Conservation (phyloP, 805 yeast genomes). For the Maudiozyma bulderi region DNA sequence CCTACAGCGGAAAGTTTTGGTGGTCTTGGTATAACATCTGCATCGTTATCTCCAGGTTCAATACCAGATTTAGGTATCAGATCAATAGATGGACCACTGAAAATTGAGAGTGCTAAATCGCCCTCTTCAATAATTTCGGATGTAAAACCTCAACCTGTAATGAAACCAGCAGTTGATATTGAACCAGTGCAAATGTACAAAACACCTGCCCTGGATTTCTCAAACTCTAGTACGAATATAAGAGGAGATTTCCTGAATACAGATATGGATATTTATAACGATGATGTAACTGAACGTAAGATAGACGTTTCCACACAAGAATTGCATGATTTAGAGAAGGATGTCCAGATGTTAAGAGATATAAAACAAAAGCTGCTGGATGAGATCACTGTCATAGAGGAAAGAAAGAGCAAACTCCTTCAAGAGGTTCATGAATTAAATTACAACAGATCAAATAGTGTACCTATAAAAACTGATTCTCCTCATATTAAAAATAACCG, state of each 20-base stretch:
- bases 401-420: neutral
- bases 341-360: slow-evolving; percentile 3
- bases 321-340: slow-evolving; percentile 1
- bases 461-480: neutral
- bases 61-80: neutral
- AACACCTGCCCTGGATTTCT: neutral
- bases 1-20: neutral
- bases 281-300: neutral
- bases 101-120: neutral
- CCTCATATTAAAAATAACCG: neutral
- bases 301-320: neutral
- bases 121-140: neutral
- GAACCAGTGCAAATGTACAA: neutral
- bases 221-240: neutral
- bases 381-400: neutral
- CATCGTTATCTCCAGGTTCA: neutral
- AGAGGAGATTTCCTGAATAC: neutral
- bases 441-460: neutral
- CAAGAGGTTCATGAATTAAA: neutral
- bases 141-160: neutral
- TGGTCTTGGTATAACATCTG: neutral
- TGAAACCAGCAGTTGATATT: neutral
- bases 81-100: too few relatives aligned
- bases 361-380: slow-evolving; percentile 2
- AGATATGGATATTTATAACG: neutral